phyloP scores from a whole-genome alignment of 257 asterid genomes.

The Penstemon barbatus region DNA sequence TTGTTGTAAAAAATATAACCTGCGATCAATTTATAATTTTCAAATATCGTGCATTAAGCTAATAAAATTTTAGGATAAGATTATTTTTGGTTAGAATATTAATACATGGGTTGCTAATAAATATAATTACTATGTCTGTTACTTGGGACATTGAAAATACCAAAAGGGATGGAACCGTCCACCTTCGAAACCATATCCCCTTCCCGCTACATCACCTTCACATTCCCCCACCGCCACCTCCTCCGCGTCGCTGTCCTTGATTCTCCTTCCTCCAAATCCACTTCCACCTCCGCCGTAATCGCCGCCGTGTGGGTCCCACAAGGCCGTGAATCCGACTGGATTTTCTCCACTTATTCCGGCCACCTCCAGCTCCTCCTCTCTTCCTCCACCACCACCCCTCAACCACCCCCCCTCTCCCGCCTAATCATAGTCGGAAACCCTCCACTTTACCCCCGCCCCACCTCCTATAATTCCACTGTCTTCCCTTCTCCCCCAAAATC shows the following conservation, averaged over 20 bases:
- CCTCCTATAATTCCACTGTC: constrained; percentile 31
- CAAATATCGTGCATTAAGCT: too few species aligned
- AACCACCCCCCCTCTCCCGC: constrained; percentile 47
- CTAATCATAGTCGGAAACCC: constrained; percentile 54
- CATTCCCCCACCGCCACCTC: constrained; percentile 47
- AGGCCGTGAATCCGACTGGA: constrained; percentile 87
- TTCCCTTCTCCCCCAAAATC: constrained; percentile 8
- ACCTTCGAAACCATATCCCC: constrained; percentile 60
- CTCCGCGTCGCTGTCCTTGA: constrained; percentile 76
- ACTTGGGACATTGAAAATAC: too few species aligned
- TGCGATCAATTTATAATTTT: too few species aligned
- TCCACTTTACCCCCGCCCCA: constrained; percentile 30
- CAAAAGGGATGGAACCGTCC: constrained; percentile 31
- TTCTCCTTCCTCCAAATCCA: constrained; percentile 45
- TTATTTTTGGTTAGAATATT: too few species aligned
- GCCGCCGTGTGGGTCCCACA: constrained; percentile 80
- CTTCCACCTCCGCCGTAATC: constrained; percentile 21
- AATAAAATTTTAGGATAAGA: too few species aligned
- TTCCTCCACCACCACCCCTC: constrained; percentile 39
- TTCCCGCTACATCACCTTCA: constrained; percentile 70
- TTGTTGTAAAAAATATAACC: too few species aligned
- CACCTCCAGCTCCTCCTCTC: constrained; percentile 78
- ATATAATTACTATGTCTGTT: too few species aligned
- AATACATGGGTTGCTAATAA: too few species aligned
- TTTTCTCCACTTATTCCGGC: constrained; percentile 74